These are phyloP conservation scores for Magnaporthiopsis poae DNA, from an alignment of 2,329 filamentous ascomycete genomes.

Conservation along the genomic window DNA sequence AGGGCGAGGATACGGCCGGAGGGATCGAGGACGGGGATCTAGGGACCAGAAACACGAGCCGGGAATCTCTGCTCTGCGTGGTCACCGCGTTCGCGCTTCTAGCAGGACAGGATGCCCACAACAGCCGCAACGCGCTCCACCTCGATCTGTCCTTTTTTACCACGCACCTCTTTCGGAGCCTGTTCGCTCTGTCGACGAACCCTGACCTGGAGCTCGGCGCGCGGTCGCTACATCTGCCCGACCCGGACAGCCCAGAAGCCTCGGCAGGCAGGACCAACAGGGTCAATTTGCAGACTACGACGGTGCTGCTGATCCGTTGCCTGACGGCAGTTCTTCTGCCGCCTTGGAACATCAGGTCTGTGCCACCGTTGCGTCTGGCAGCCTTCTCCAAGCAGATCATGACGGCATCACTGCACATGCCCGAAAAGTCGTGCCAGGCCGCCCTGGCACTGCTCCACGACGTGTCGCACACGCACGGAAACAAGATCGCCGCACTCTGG, in stretches of 20 bases:
- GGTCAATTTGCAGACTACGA: conserved; percentile 90
- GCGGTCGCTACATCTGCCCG: conserved; percentile 61
- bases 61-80: conserved; percentile 85
- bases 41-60: conserved; percentile 60
- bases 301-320: conserved; percentile 80
- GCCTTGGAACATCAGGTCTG: conserved; percentile 58
- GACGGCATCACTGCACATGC: conserved; percentile 70
- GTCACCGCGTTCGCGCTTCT: conserved; percentile 95
- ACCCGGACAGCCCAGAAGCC: conserved; percentile 45
- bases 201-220: conserved; percentile 75
- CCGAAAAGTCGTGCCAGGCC: conserved; percentile 79
- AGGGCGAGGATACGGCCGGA: conserved; percentile 35
- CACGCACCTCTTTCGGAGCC: conserved; percentile 78
- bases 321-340: conserved; percentile 75
- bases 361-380: conserved; percentile 76
- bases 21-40: conserved; percentile 32
- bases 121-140: conserved; percentile 68
- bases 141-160: conserved; percentile 94
- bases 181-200: conserved; percentile 69
- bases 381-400: conserved; percentile 89
- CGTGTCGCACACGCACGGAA: conserved; percentile 69
- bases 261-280: conserved; percentile 40
- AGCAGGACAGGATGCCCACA: conserved; percentile 83
- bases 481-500: conserved; percentile 79
- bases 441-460: conserved; percentile 68